Evolutionary conservation across 108 stramenopile species (phyloP), one percentile per base, ranked within the genome.

Genomic region (Thalassiosira profunda): DNA sequence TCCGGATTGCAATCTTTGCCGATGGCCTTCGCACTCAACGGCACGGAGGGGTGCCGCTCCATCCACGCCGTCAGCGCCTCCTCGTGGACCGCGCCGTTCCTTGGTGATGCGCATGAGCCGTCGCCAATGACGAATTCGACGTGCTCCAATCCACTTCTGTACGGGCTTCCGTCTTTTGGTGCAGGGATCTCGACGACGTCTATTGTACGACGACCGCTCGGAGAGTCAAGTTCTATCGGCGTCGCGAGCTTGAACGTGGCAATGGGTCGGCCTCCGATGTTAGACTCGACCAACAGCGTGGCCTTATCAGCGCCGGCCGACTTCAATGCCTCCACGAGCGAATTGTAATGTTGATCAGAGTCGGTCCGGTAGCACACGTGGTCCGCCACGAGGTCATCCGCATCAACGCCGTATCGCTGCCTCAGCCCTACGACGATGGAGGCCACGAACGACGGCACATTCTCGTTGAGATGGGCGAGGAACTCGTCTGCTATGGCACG

Each of bases 311-410:
- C 49, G 6, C n/a, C 18, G 20, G n/a, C 20, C 3, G 45, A 36
- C 36, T 31, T 38, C 17, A 75, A 47, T 11, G 70, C 36, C 21
- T 28, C 30, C 0, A 79, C 69, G 12, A 83, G 49, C 14, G 31
- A 43, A 2, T 37, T 10, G 57, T 86, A 86, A 42, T 76, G 62
- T 34, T 51, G 36, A 3, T 38, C 41, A 3, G 75, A 55, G 30
- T 46, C 79, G 14, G 79, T 81, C n/a, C 85, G 61, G 40, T 61
- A 86, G 57, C 85, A 86, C 21, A 83, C 79, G 60, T 86, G 85
- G 67, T 86, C 85, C 18, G 81, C 79, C 1, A 40, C 38, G 25
- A 52, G 46, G 14, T 46, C 34, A 6, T 54, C 63, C 3, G 80
- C 75, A 45, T 76, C 67, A 1, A 83, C 48, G 9, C 37, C 3